These are phyloP conservation scores for Leishmania tropica DNA, from an alignment of 208 protist species.

Conservation along the genomic window DNA sequence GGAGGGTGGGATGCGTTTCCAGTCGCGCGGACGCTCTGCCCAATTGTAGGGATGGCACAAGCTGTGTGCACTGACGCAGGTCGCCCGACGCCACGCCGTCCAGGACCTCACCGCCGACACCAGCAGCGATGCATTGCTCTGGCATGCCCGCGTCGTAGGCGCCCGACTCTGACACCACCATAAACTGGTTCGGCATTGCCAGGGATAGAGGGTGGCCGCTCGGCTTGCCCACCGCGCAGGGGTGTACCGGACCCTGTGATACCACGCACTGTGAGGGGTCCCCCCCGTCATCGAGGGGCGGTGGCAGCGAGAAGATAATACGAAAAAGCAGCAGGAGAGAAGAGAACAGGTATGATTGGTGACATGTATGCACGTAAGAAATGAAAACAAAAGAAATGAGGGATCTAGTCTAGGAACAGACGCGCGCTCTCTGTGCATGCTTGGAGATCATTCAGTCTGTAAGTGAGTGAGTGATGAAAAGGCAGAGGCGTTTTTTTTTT, in stretches of 20 bases:
- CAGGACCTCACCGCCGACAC: background rate
- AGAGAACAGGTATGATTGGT: background rate
- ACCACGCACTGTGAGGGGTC: background rate
- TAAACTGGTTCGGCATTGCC: background rate
- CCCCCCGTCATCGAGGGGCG: background rate
- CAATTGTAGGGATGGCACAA: background rate
- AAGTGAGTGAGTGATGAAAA: background rate
- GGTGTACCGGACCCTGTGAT: background rate
- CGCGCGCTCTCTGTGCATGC: background rate
- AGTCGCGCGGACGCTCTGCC: too few species aligned
- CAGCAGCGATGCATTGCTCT: background rate
- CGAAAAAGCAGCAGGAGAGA: background rate
- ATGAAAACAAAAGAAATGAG: background rate
- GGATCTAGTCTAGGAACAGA: background rate
- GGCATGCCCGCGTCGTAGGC: background rate
- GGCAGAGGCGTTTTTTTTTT: background rate
- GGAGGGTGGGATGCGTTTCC: background rate
- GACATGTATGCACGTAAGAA: background rate
- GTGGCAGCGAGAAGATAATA: background rate
- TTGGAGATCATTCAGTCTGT: background rate
- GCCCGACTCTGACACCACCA: background rate
- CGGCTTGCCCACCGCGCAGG: background rate
- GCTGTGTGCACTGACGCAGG: background rate
- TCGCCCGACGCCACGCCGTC: background rate
- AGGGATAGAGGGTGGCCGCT: background rate